Percentiles rank a stretch among this genome's conserved stretches.
These are phyloP conservation scores for Pythium oligandrum DNA, from an alignment of 352 stramenopile genomes.

Conservation along the genomic window DNA sequence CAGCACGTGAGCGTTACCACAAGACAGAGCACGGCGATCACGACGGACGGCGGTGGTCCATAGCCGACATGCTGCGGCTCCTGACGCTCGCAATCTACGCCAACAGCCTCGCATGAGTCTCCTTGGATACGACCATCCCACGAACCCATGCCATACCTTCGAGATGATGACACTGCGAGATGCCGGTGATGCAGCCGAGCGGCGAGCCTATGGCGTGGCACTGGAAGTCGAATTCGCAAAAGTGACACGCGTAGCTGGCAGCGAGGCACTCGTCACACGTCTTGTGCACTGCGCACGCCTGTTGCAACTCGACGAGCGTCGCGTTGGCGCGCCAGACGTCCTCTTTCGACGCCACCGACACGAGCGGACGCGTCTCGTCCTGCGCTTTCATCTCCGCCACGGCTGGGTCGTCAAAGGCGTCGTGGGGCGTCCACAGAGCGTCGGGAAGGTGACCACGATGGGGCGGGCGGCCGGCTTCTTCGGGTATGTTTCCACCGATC, in stretches of 20 bases:
- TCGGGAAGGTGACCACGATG: no score
- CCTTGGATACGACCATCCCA: no score
- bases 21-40: constrained; percentile 79
- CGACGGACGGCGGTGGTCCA: constrained; percentile 69
- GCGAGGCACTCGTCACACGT: constrained; percentile 76
- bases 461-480: background rate
- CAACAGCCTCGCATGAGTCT: no score
- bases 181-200: constrained; percentile 57
- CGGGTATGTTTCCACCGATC: background rate
- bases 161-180: constrained; percentile 79
- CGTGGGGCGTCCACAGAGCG: no score
- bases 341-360: no score
- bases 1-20: constrained; percentile 82
- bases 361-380: no score
- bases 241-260: constrained; percentile 73
- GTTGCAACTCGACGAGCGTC: constrained; percentile 6
- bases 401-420: no score
- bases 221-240: constrained; percentile 80
- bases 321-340: no score
- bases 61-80: constrained; percentile 80
- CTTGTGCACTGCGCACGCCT: constrained; percentile 48
- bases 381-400: constrained; percentile 6
- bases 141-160: constrained; percentile 29
- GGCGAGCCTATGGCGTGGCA: constrained; percentile 75
- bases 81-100: constrained; percentile 62